A percentile compares a stretch with the other conserved stretches of the same genome.
phyloP scores from a whole-genome alignment of 768 basidiomycete genomes.

The Lactarius hatsudake region DNA sequence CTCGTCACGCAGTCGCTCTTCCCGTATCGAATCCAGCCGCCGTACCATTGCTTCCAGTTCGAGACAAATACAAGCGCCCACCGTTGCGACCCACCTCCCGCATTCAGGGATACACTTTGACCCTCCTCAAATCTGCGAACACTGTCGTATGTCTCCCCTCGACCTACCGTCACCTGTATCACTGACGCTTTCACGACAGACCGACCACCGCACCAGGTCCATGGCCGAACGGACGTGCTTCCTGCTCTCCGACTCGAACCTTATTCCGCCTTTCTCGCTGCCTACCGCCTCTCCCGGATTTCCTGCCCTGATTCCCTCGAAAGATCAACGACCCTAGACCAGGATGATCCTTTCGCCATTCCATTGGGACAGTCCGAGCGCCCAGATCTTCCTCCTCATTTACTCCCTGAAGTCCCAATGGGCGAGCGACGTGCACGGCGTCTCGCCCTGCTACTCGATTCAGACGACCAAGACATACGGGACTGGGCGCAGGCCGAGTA shows the following conservation, averaged over 20 bases:
- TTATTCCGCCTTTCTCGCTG: conserved; percentile 27
- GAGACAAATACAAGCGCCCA: conserved; percentile 3
- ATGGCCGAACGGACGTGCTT: conserved; percentile 28
- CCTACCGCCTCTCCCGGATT: conserved; percentile 25
- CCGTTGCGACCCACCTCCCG: neutral
- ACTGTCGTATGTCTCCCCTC: conserved; percentile 14
- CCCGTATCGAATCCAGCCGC: conserved; percentile 10
- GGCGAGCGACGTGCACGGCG: conserved; percentile 24
- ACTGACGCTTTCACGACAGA: conserved; percentile 11
- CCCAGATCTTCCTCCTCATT: conserved; percentile 18
- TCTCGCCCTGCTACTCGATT: conserved; percentile 25
- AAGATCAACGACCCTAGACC: conserved; percentile 13
- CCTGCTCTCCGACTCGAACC: conserved; percentile 28
- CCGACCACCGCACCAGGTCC: conserved; percentile 20
- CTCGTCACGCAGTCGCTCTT: conserved; percentile 16
- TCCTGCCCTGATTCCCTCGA: conserved; percentile 21
- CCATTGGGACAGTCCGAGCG: conserved; percentile 1
- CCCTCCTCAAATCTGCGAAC: conserved; percentile 16
- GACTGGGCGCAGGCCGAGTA: conserved; percentile 29
- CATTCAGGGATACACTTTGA: conserved; percentile 12
- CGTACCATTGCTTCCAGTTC: conserved; percentile 1
- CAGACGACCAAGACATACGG: conserved; percentile 25
- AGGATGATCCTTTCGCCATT: conserved; percentile 10
- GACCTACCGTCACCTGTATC: neutral
- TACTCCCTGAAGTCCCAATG: conserved; percentile 20